Evolutionary conservation across 129 eudicot species (phyloP), one percentile per base, ranked within the genome.

Genomic region (Flaveria bidentis): DNA sequence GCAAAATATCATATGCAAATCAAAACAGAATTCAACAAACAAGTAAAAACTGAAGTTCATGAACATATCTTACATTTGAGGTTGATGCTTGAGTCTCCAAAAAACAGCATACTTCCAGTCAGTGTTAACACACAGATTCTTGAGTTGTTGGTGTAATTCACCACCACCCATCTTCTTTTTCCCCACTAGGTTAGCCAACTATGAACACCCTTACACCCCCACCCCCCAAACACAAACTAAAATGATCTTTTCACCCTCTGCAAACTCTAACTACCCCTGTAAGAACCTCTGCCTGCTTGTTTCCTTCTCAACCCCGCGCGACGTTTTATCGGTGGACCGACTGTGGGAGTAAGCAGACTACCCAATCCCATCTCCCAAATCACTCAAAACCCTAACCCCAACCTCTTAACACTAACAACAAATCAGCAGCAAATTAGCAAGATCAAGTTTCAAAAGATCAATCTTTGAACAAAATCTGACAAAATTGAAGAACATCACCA

Each of bases 221-320:
- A 72, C 64, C 79, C 74, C 67, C 69, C 12, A 42, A 68, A 79
- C 73, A 60, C 73, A 55, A 80, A 74, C 53, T 73, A 80, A 73
- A 70, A 55, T 69, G 76, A 63, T 81, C 83, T 72, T 81, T 67
- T 58, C 72, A 44, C 67, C 83, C 80, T 73, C 72, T 57, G 72
- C 82, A 81, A 73, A 80, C n/a, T 74, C 97, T 93, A 93, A 80
- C 98, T 93, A 63, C 91, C 98, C 74, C 98, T 87, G 84, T 93
- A 93, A 66, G 98, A 93, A 68, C 98, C 97, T 88, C 98, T 85
- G 14, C 98, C 98, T 6, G 98, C 98, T 73, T 93, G 98, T 82
- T 93, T 93, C 86, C 93, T 91, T 67, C 98, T 82, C 80, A 93
- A 83, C 78, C 92, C 96, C 11, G 92, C 92, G 64, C 97, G 84